Base-by-base conservation (phyloP, 176 grass and related monocot genomes). In the Carex cristatella region DNA sequence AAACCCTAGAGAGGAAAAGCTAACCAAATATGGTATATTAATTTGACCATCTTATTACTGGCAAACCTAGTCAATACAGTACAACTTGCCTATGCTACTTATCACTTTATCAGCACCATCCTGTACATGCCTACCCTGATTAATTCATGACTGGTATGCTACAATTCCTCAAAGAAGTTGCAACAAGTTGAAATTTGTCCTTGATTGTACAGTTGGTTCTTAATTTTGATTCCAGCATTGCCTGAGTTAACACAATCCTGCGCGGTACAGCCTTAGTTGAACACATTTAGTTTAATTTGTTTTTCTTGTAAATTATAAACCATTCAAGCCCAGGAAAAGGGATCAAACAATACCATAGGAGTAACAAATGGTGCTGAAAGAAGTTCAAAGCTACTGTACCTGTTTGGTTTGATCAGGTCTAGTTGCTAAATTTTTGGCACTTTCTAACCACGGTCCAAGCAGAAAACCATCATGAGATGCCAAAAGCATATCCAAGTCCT, bases 361-460 rank as follows among this genome's bases (percentile, higher is more conserved):
- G 9, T n/a, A 12, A 51, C 8, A 49, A 73, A 51, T 28, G 19
- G n/a, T 74, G 44, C 70, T n/a, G 51, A 74, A 51, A 9, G 70
- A 51, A 49, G 9, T 9, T 73, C 40, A 48, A 72, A 73, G 42
- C 19, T 71, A 23, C 7, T 74, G 40, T 84, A 97, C 94, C 90
- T 92, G 94, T 83, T 80, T 74, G 65, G 88, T 80, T 85, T 94
- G 90, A 78, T 87, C 53, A n/a, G 69, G 46, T 69, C 70, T 32
- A 85, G 67, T 87, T 87, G 94, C 91, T 66, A 97, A 84, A 40
- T 79, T 51, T 75, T 87, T 97, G 16, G 91, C 90, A 92, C 67
- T 87, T 89, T 97, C 88, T 38, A 97, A 84, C 90, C 91, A 97
- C 4, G 91, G 90, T 31, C 94, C 94, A 81, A 97, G 94, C 56